Conservation (phyloP, 2,329 filamentous ascomycete species). For the Orbilia quercus region DNA sequence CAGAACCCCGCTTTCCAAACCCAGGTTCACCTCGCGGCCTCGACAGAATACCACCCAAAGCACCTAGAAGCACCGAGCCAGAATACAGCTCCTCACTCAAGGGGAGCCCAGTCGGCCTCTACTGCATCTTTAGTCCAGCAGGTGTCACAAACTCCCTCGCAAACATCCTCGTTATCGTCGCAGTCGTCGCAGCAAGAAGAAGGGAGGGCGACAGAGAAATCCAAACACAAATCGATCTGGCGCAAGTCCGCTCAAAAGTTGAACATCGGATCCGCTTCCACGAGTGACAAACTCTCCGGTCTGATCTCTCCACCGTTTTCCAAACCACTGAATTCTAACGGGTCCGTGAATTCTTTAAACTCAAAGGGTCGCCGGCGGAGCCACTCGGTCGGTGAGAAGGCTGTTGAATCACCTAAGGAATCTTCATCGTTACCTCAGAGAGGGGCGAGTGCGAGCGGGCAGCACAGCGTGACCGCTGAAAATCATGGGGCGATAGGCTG, state of each 20-base stretch:
- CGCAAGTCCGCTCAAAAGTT: slow-evolving; percentile 52
- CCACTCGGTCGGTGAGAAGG: slow-evolving; percentile 49
- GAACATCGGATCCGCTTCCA: slow-evolving; percentile 25
- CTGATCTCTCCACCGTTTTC: slow-evolving; percentile 44
- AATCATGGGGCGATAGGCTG: slow-evolving; percentile 70
- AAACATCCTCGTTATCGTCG: slow-evolving; percentile 42
- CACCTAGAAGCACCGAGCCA: slow-evolving; percentile 59
- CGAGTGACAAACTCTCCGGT: slow-evolving; percentile 36
- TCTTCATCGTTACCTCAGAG: slow-evolving; percentile 39
- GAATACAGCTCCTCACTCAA: slow-evolving; percentile 61
- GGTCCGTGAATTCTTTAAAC: slow-evolving; percentile 35
- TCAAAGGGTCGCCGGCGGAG: slow-evolving; percentile 34
- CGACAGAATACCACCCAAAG: slow-evolving; percentile 64
- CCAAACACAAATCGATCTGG: slow-evolving; percentile 51
- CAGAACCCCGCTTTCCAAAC: slow-evolving; percentile 55
- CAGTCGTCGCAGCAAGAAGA: slow-evolving; percentile 48
- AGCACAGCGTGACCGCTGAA: slow-evolving; percentile 29
- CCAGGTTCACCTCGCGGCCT: slow-evolving; percentile 65
- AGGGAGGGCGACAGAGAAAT: slow-evolving; percentile 31
- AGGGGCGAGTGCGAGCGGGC: slow-evolving; percentile 48
- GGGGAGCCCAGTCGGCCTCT: slow-evolving; percentile 58
- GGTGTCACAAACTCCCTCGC: slow-evolving; percentile 56
- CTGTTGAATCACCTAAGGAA: slow-evolving; percentile 39
- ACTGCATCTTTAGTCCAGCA: slow-evolving; percentile 62
- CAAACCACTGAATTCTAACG: slow-evolving; percentile 28